Base-by-base conservation (phyloP, 352 stramenopile genomes). In the Phytophthora kernoviae region DNA sequence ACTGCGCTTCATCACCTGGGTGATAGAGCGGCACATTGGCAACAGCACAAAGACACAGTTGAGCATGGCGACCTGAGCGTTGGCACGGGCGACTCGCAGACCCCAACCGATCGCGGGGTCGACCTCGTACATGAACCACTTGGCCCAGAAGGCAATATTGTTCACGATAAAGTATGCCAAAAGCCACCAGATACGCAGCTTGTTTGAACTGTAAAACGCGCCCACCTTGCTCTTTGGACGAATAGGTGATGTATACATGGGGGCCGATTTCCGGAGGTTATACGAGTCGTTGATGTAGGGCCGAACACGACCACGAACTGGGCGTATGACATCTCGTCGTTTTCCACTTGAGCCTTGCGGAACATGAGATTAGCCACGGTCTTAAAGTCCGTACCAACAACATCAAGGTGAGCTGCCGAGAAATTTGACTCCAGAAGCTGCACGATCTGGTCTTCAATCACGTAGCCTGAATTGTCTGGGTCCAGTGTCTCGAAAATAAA, bases 401-500 rank as follows among this genome's bases (percentile, higher is more conserved):
- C 77, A 33, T 91, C 70, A 36, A 94, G 75, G 53, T 87, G 86
- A 34, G 84, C 84, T 14, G 53, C 64, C 12, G 85, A 77, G 34
- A 94, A 94, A 66, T 93, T 94, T 24, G 77, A 76, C 34, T 79
- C 72, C 6, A 94, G 56, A 32, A 94, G 66, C 52, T 80, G 58
- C 21, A 81, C 73, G 37, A 93, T 71, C 58, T 93, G 85, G 22
- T 81, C 70, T 51, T 80, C 62, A 5, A 80, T 82, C 43, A 94
- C 76, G 45, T 62, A 77, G 14, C 80, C 80, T 6, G 62, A 58
- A 33, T 74, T 70, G 45, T 85, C 68, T 0, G 68, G 64, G 54
- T 94, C 85, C 5, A 94, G 68, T 30, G 83, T 91, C 42, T 94
- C 83, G 40, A 94, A 94, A 54, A 94, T 94, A 57, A 93, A 93